These are phyloP conservation scores for Eragrostis tef DNA, from an alignment of 202 grass and related monocot species.

Conservation along the genomic window DNA sequence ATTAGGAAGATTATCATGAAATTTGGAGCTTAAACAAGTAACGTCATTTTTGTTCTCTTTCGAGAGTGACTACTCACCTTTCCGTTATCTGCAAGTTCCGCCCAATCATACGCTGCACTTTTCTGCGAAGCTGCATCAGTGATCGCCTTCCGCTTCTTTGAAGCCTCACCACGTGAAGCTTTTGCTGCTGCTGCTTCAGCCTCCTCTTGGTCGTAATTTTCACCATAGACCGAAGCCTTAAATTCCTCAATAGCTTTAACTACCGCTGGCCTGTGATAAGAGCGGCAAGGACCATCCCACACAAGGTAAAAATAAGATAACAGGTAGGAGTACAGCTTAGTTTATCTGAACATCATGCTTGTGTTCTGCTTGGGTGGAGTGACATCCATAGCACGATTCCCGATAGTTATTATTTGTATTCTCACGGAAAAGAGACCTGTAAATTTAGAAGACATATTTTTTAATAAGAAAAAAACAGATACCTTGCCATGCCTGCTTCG, in stretches of 20 bases:
- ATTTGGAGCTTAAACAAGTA: slow-evolving; percentile 16
- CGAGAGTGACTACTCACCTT: slow-evolving; percentile 54
- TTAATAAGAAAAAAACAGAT: slow-evolving; percentile 11
- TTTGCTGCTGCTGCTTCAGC: slow-evolving; percentile 52
- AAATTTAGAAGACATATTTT: slow-evolving; percentile 19
- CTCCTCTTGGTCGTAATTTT: slow-evolving; percentile 89
- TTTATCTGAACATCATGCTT: slow-evolving; percentile 25
- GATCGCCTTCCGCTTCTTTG: slow-evolving; percentile 77
- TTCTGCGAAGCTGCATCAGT: slow-evolving; percentile 60
- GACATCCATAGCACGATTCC: slow-evolving; percentile 11
- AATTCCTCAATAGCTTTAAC: slow-evolving; percentile 80
- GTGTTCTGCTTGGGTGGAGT: slow-evolving; percentile 12
- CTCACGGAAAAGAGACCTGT: slow-evolving; percentile 3
- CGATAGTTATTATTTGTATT: slow-evolving; percentile 23
- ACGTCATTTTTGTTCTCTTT: background rate
- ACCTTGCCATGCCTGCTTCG: slow-evolving; percentile 83
- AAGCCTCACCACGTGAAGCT: slow-evolving; percentile 48
- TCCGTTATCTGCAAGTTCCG: slow-evolving; percentile 80
- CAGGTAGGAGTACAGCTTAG: slow-evolving; percentile 13
- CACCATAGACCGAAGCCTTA: slow-evolving; percentile 77
- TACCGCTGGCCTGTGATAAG: slow-evolving; percentile 62
- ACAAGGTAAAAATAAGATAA: slow-evolving; percentile 31
- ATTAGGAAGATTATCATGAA: slow-evolving; percentile 3
- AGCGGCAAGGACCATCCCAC: slow-evolving; percentile 17
- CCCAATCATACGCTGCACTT: slow-evolving; percentile 72